phyloP scores from a whole-genome alignment of 257 asterid species.

The Solanum tarijense region DNA sequence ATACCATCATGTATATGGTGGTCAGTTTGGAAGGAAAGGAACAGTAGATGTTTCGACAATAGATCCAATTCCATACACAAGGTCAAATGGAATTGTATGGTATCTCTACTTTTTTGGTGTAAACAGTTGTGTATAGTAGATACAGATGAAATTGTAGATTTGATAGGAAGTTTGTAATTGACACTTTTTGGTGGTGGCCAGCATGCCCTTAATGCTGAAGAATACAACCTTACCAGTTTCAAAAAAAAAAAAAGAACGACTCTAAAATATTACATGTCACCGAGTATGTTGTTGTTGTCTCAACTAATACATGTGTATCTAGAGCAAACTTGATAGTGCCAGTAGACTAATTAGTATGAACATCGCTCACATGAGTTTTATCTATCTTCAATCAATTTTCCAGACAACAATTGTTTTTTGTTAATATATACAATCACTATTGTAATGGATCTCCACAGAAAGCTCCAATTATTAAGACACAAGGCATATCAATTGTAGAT shows the following conservation, averaged over 20 bases:
- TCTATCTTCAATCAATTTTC: background rate
- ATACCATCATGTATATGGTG: no score
- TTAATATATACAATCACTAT: background rate
- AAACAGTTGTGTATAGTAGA: no score
- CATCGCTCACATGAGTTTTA: background rate
- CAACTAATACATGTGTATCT: background rate
- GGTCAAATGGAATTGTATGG: no score
- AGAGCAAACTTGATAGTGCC: background rate
- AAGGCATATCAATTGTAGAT: background rate
- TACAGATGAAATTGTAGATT: no score
- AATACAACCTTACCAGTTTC: no score
- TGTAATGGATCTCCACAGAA: background rate
- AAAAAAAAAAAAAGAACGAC: background rate
- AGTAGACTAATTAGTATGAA: background rate
- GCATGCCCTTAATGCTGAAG: no score
- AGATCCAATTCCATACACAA: no score
- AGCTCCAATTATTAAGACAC: background rate
- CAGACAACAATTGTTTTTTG: background rate
- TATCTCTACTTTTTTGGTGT: no score
- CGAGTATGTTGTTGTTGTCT: background rate
- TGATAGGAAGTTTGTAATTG: no score
- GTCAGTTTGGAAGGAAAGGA: no score
- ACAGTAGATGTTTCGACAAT: no score
- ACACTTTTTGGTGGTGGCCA: no score
- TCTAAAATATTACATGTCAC: background rate